Conservation (phyloP, 2,329 filamentous ascomycete species). For the Immersiporthe knoxdaviesiana region DNA sequence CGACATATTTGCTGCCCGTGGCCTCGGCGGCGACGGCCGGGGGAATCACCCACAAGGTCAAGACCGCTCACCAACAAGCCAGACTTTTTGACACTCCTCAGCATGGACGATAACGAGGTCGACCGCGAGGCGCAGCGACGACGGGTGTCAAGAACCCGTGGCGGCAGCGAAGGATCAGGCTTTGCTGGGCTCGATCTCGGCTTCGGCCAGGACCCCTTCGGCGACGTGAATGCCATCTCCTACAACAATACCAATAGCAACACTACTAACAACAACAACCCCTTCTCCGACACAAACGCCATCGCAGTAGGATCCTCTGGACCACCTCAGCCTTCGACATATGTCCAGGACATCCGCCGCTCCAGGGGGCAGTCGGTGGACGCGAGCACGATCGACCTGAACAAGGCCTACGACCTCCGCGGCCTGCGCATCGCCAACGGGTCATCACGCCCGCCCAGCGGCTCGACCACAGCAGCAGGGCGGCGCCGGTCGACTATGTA, state of each 20-base stretch:
- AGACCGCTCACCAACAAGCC: conserved; percentile 36
- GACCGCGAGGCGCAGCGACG: conserved; percentile 43
- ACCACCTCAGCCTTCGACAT: conserved; percentile 42
- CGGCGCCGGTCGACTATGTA: conserved; percentile 30
- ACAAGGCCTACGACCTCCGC: conserved; percentile 22
- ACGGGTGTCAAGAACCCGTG: conserved; percentile 35
- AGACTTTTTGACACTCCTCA: conserved; percentile 48
- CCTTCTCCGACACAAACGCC: conserved; percentile 55
- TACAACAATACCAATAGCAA: conserved; percentile 45
- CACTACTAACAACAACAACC: conserved; percentile 45
- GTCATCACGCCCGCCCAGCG: conserved; percentile 28
- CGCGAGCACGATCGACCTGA: conserved; percentile 35
- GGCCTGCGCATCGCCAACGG: conserved; percentile 20
- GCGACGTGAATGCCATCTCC: conserved; percentile 49
- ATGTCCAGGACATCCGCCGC: conserved; percentile 52
- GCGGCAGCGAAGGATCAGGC: conserved; percentile 39
- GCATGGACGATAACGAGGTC: conserved; percentile 48
- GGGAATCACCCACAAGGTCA: conserved; percentile 26
- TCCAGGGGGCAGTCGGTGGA: conserved; percentile 53
- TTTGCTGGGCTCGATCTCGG: conserved; percentile 45
- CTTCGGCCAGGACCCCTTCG: conserved; percentile 50
- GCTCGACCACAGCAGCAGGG: not conserved
- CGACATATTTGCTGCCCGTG: conserved; percentile 36
- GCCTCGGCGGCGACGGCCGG: conserved; percentile 34
- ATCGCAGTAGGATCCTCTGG: conserved; percentile 36